These are phyloP conservation scores for Mortierella sp. DNA, from an alignment of 371 early-diverging fungal genomes.

Conservation along the genomic window DNA sequence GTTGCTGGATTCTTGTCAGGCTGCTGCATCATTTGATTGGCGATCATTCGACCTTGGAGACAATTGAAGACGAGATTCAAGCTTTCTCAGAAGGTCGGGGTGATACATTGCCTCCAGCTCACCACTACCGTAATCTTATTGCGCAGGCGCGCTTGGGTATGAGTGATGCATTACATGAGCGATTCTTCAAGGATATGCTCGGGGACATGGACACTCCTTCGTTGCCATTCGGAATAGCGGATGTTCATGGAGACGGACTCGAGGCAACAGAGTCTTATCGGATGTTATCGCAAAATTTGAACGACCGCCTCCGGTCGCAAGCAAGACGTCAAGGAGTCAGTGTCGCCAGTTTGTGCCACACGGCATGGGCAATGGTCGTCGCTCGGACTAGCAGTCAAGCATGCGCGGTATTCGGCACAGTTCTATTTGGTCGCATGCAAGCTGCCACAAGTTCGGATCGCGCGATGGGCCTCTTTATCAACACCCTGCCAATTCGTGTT, in stretches of 20 bases:
- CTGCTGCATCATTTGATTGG: constrained; percentile 18
- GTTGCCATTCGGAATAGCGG: constrained; percentile 19
- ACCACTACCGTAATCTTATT: constrained; percentile 26
- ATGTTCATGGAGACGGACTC: constrained; percentile 2
- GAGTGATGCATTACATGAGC: constrained; percentile 1
- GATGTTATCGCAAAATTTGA: constrained; percentile 16
- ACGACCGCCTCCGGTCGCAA: constrained; percentile 15
- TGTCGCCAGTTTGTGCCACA: constrained; percentile 17
- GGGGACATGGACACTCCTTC: constrained; percentile 20
- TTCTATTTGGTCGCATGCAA: constrained; percentile 7
- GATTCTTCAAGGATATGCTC: constrained; percentile 16
- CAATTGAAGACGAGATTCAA: constrained; percentile 4
- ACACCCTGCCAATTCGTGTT: constrained; percentile 22
- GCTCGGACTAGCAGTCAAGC: constrained; percentile 16
- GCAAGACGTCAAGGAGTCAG: constrained; percentile 17
- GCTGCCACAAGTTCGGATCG: neutral
- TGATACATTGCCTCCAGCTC: constrained; percentile 7
- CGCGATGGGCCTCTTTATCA: constrained; percentile 20
- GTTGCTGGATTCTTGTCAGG: constrained; percentile 9
- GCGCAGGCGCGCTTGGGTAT: constrained; percentile 10
- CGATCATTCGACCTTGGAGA: constrained; percentile 14
- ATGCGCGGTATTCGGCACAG: constrained; percentile 22
- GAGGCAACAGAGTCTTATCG: constrained; percentile 1
- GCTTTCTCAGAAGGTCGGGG: constrained; percentile 13
- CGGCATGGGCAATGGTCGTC: constrained; percentile 20